Evolutionary conservation across 768 basidiomycete species (phyloP).

Genomic region (Lactarius sanguifluus): DNA sequence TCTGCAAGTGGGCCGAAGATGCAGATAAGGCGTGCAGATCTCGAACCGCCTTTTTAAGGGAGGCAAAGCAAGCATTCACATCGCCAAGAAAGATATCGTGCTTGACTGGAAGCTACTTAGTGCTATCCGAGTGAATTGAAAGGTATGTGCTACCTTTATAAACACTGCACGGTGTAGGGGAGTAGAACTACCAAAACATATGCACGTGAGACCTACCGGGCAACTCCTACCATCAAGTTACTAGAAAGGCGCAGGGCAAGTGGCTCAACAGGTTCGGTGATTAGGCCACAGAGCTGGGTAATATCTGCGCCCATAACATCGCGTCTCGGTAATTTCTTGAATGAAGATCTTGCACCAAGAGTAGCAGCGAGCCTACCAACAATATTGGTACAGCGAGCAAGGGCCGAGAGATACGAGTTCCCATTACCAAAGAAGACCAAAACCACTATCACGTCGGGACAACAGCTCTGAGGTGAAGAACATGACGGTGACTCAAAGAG

Average conservation of each 20-base stretch:
- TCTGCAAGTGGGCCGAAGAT: conserved; percentile 59
- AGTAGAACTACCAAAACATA: neutral
- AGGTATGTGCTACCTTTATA: conserved; percentile 45
- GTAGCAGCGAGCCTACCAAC: conserved; percentile 82
- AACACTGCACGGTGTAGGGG: conserved; percentile 36
- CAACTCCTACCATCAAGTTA: conserved; percentile 86
- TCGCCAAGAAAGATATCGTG: conserved; percentile 82
- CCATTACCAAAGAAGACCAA: conserved; percentile 78
- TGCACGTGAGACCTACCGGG: conserved; percentile 54
- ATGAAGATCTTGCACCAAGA: conserved; percentile 81
- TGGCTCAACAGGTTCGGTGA: conserved; percentile 81
- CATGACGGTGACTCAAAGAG: conserved; percentile 44
- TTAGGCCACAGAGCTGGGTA: conserved; percentile 72
- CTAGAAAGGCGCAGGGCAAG: conserved; percentile 84
- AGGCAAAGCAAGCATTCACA: conserved; percentile 72
- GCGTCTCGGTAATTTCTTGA: conserved; percentile 78
- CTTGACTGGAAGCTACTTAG: conserved; percentile 53
- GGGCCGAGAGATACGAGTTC: conserved; percentile 2
- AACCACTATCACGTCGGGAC: conserved; percentile 80
- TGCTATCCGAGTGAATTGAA: neutral
- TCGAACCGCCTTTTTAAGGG: conserved; percentile 75
- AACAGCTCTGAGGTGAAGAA: conserved; percentile 86
- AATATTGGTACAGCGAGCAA: conserved; percentile 5
- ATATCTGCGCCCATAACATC: conserved; percentile 88
- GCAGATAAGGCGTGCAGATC: conserved; percentile 53